These are phyloP conservation scores for Pseudogymnoascus sp. DNA, from an alignment of 2,329 filamentous ascomycete genomes.

Conservation along the genomic window DNA sequence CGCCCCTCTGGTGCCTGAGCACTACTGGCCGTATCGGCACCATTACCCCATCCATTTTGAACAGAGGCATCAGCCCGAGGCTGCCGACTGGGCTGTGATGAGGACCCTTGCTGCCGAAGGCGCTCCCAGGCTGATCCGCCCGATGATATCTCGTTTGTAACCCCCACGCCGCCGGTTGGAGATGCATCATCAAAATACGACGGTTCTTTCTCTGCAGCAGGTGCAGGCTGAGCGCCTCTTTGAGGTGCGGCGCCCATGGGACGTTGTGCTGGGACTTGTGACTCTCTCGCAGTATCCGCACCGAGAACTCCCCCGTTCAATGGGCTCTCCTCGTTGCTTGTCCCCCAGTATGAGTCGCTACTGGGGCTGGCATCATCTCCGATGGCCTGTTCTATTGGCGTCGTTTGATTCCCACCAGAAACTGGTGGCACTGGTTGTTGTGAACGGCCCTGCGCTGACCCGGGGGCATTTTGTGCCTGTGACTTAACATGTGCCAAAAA, in stretches of 20 bases:
- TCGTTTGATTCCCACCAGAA: background rate
- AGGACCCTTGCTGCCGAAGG: conserved; percentile 17
- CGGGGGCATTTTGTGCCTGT: background rate
- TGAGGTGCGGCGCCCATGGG: background rate
- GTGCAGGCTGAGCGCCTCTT: background rate
- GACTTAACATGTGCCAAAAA: conserved; percentile 14
- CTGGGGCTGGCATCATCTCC: conserved; percentile 24
- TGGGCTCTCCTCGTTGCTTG: conserved; percentile 11
- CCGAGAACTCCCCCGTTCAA: background rate
- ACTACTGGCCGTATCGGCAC: background rate
- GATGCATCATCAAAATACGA: conserved; percentile 23
- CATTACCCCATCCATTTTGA: background rate
- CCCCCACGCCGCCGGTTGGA: conserved; percentile 20
- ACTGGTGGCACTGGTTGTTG: conserved; percentile 8
- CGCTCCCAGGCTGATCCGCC: conserved; percentile 27
- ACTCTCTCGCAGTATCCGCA: background rate
- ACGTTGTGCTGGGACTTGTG: background rate
- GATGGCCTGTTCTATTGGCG: background rate
- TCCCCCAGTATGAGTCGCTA: conserved; percentile 15
- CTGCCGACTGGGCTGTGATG: background rate
- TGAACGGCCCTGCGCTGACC: conserved; percentile 9
- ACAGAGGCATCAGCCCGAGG: background rate
- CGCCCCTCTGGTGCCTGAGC: background rate
- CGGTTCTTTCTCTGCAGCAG: background rate
- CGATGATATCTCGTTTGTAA: conserved; percentile 11